phyloP scores from a whole-genome alignment of 441 rosid genomes.

The Macaranga tanarius region DNA sequence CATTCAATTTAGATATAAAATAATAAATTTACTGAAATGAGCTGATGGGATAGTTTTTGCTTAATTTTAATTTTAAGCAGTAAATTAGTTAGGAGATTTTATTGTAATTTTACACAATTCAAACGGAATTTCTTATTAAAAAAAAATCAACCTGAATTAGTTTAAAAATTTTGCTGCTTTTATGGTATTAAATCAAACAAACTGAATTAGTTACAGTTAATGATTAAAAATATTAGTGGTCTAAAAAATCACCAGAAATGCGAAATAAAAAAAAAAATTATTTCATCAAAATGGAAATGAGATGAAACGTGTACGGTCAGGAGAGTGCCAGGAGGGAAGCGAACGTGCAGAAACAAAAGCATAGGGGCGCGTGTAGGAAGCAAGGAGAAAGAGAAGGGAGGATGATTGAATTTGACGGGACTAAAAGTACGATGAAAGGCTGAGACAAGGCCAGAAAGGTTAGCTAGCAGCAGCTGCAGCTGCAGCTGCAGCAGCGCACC shows the following conservation, averaged over 20 bases:
- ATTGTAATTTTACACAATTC: too few species aligned
- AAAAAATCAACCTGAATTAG: too few species aligned
- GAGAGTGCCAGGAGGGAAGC: neutral
- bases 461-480: neutral
- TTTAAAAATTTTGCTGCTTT: too few species aligned
- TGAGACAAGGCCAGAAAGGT: slow-evolving; percentile 13
- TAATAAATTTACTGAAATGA: too few species aligned
- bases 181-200: too few species aligned
- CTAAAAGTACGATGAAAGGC: slow-evolving; percentile 38
- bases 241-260: neutral
- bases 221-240: too few species aligned
- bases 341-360: neutral
- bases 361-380: slow-evolving; percentile 25
- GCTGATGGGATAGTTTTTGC: too few species aligned
- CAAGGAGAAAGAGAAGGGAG: neutral
- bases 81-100: too few species aligned
- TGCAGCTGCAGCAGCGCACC: slow-evolving; percentile 25
- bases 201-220: too few species aligned
- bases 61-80: too few species aligned
- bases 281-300: neutral
- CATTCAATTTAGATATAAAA: too few species aligned
- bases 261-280: neutral
- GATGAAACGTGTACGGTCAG: slow-evolving; percentile 2
- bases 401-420: slow-evolving; percentile 41
- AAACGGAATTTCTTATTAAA: too few species aligned